Conservation (phyloP, 257 asterid species). For the Nicotiana obtusifolia region DNA sequence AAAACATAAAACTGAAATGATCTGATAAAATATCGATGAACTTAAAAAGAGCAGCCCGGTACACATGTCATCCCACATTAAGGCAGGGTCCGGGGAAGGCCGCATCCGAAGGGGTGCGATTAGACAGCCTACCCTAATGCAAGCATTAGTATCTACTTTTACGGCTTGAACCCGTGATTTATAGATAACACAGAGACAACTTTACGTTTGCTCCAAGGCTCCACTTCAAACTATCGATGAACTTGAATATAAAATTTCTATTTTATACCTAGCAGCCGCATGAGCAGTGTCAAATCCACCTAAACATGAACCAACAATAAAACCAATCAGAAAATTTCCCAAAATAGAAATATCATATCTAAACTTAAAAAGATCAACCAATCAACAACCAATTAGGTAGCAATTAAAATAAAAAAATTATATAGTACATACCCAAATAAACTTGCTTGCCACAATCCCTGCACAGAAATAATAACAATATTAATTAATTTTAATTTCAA, state of each 20-base stretch:
- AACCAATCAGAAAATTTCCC: background rate
- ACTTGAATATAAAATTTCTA: background rate
- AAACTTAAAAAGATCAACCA: background rate
- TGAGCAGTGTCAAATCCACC: conserved; percentile 95
- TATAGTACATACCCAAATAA: conserved; percentile 42
- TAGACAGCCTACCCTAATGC: too few species aligned
- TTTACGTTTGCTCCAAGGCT: too few species aligned
- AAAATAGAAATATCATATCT: background rate
- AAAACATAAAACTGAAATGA: background rate
- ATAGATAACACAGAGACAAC: too few species aligned
- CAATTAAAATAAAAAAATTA: background rate
- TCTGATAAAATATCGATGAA: background rate
- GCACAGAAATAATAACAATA: conserved; percentile 10
- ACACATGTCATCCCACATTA: too few species aligned
- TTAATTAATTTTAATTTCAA: background rate
- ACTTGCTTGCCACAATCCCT: conserved; percentile 80
- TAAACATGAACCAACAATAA: conserved; percentile 19
- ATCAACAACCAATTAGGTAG: conserved; percentile 2
- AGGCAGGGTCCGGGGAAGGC: too few species aligned
- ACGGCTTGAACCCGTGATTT: too few species aligned
- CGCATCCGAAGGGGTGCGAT: too few species aligned
- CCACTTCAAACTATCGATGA: background rate
- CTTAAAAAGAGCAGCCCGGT: background rate
- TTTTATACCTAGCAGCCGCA: conserved; percentile 68
- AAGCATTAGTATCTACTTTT: too few species aligned